A percentile compares a stretch with the other conserved stretches of the same genome.
Conservation (phyloP, 805 yeast species). For the Candida palmyrensis region DNA sequence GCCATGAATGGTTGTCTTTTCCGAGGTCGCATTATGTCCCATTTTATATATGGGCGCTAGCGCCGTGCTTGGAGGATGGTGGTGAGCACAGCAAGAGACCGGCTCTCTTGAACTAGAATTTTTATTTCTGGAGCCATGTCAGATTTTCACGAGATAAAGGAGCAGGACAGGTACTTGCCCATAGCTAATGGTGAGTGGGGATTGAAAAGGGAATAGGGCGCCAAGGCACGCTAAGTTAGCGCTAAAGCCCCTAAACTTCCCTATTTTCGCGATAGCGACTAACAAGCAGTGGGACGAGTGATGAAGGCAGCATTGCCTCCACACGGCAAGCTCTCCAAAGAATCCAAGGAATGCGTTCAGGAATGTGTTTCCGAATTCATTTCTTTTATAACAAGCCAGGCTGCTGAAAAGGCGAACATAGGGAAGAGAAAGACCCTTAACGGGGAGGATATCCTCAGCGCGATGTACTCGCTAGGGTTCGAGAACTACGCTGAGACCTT, state of each 20-base stretch:
- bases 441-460: slow-evolving; percentile 63
- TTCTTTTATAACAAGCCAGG: slow-evolving; percentile 62
- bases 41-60: too few relatives aligned
- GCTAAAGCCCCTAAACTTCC: background rate
- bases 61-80: too few relatives aligned
- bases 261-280: slow-evolving; percentile 3
- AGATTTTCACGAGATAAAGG: slow-evolving; percentile 37
- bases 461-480: slow-evolving; percentile 61
- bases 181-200: slow-evolving; percentile 35
- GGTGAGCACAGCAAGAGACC: too few relatives aligned
- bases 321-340: slow-evolving; percentile 73
- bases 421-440: slow-evolving; percentile 68
- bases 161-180: slow-evolving; percentile 40
- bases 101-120: too few relatives aligned
- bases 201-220: background rate
- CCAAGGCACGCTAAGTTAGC: background rate
- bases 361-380: slow-evolving; percentile 68
- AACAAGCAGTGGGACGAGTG: slow-evolving; percentile 50
- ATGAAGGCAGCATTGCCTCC: slow-evolving; percentile 72
- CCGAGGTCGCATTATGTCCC: too few relatives aligned
- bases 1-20: too few relatives aligned
- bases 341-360: slow-evolving; percentile 71
- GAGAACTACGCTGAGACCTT: slow-evolving; percentile 67
- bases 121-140: too few relatives aligned
- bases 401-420: slow-evolving; percentile 55